These are phyloP conservation scores for Syzygium oleosum DNA, from an alignment of 345 rosid genomes.

Conservation along the genomic window DNA sequence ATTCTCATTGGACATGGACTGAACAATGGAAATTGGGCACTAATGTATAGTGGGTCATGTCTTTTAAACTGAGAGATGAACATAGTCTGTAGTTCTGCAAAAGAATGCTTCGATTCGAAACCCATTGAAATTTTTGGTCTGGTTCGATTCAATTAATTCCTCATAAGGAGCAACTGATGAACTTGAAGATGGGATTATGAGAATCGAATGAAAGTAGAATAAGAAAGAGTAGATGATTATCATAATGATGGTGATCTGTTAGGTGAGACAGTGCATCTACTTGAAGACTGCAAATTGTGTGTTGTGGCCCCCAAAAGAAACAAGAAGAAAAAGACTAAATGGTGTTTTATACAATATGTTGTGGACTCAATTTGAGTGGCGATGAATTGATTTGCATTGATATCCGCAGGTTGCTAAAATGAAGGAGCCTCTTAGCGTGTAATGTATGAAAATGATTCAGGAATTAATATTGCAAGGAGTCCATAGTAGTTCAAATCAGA, in stretches of 20 bases:
- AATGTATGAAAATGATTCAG: neutral
- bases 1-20: neutral
- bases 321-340: neutral
- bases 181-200: neutral
- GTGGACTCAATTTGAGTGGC: neutral
- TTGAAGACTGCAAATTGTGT: neutral
- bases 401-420: neutral
- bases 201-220: neutral
- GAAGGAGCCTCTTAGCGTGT: neutral
- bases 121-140: neutral
- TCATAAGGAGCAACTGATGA: neutral
- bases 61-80: neutral
- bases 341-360: neutral
- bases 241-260: neutral
- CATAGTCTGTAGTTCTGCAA: neutral
- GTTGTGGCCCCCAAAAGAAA: neutral
- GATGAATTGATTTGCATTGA: neutral
- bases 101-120: neutral
- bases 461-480: neutral
- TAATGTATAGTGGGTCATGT: neutral
- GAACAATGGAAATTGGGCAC: neutral
- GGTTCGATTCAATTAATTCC: neutral
- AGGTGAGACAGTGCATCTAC: neutral
- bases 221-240: neutral
- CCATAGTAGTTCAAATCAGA: neutral